Conservation (phyloP, 148 eudicot genomes). For the Arbutus unedo region DNA sequence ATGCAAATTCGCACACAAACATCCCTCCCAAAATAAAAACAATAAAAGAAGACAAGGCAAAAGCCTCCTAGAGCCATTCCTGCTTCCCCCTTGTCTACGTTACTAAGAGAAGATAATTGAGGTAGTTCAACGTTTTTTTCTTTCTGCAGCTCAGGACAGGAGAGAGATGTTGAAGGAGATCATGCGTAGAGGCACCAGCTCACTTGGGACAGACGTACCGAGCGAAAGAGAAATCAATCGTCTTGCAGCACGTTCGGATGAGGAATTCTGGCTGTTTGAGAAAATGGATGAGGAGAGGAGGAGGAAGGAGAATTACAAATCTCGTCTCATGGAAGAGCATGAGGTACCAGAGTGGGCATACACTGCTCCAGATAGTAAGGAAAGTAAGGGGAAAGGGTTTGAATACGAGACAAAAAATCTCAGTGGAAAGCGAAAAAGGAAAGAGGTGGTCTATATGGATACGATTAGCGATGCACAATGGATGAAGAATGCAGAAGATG, state of each 20-base stretch:
- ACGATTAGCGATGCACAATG: conserved; percentile 66
- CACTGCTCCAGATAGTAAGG: conserved; percentile 46
- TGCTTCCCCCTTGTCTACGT: not conserved
- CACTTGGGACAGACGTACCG: conserved; percentile 89
- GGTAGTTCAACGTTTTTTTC: conserved; percentile 20
- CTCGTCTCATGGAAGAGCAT: conserved; percentile 88
- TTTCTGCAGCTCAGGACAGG: conserved; percentile 88
- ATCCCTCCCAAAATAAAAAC: no score
- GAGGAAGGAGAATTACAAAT: conserved; percentile 65
- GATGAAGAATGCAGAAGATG: conserved; percentile 80
- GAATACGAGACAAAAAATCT: conserved; percentile 57
- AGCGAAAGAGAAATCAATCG: conserved; percentile 97
- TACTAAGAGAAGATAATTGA: not conserved
- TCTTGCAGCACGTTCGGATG: conserved; percentile 86
- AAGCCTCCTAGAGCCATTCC: not conserved
- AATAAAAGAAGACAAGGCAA: no score
- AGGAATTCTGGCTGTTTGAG: conserved; percentile 95
- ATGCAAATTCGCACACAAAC: not conserved
- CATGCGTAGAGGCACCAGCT: conserved; percentile 92
- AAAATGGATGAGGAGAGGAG: conserved; percentile 96
- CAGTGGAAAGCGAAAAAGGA: conserved; percentile 78
- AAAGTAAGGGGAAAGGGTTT: conserved; percentile 68
- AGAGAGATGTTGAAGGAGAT: conserved; percentile 92
- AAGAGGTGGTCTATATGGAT: conserved; percentile 82
- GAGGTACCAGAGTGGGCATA: conserved; percentile 98